These are phyloP conservation scores for Penicillium sp. DNA, from an alignment of 2,329 filamentous ascomycete genomes.

Conservation along the genomic window DNA sequence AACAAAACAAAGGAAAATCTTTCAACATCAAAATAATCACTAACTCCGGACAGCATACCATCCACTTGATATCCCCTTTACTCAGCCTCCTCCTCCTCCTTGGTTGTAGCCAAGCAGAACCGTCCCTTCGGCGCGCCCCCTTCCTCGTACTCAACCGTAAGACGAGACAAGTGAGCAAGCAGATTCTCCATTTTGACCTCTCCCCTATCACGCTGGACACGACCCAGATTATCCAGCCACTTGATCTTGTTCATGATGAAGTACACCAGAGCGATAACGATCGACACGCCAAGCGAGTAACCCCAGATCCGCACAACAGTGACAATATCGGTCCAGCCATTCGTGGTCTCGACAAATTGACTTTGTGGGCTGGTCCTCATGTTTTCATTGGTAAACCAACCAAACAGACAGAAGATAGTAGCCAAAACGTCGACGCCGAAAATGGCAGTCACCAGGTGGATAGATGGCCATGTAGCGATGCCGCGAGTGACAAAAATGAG, in stretches of 20 bases:
- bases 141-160: conserved; percentile 44
- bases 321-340: conserved; percentile 53
- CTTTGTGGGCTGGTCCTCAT: conserved; percentile 26
- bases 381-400: conserved; percentile 57
- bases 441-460: conserved; percentile 63
- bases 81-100: conserved; percentile 40
- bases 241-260: conserved; percentile 39
- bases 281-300: conserved; percentile 44
- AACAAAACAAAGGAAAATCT: background rate
- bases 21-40: background rate
- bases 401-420: conserved; percentile 67
- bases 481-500: conserved; percentile 91
- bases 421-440: conserved; percentile 62
- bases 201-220: conserved; percentile 40
- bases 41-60: background rate
- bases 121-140: conserved; percentile 39
- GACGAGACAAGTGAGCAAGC: conserved; percentile 41
- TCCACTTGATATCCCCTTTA: conserved; percentile 11
- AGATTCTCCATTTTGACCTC: conserved; percentile 46
- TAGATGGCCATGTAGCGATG: conserved; percentile 62
- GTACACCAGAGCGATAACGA: conserved; percentile 46
- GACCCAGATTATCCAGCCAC: conserved; percentile 43
- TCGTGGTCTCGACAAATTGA: conserved; percentile 31
- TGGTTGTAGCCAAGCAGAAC: conserved; percentile 36
- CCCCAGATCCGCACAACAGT: conserved; percentile 46